A percentile compares a stretch with the other conserved stretches of the same genome.
These are phyloP conservation scores for Dendrocalamus latiflorus DNA, from an alignment of 202 grass and related monocot species.

Conservation along the genomic window DNA sequence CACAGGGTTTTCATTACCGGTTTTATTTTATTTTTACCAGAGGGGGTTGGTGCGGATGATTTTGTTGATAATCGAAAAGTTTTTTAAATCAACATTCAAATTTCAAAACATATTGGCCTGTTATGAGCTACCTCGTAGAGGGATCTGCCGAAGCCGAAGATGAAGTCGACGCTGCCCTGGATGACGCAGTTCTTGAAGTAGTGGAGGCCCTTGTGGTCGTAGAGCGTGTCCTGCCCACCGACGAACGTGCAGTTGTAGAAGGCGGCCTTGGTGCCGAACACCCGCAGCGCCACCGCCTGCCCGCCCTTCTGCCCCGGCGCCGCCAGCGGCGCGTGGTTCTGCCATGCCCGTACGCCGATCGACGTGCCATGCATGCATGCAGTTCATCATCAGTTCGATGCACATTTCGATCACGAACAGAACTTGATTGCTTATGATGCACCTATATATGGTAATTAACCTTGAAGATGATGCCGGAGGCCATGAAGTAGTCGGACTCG, in stretches of 20 bases:
- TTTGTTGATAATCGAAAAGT: too few species aligned
- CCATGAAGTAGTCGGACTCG: conserved; percentile 48
- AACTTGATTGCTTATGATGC: not conserved
- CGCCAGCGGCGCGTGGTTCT: conserved; percentile 34
- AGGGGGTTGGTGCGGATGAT: too few species aligned
- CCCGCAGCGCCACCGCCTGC: conserved; percentile 47
- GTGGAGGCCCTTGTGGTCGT: conserved; percentile 50
- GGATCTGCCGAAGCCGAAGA: conserved; percentile 54
- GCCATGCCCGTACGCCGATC: not conserved
- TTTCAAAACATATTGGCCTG: too few species aligned
- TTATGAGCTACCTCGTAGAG: conserved; percentile 11
- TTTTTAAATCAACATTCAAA: too few species aligned
- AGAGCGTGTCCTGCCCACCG: conserved; percentile 48
- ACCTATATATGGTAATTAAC: not conserved
- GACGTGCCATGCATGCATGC: not conserved
- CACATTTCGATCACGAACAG: not conserved
- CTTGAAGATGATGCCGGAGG: conserved; percentile 33
- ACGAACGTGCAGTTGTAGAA: conserved; percentile 45
- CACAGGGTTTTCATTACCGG: too few species aligned
- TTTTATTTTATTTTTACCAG: too few species aligned
- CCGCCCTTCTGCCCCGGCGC: conserved; percentile 25
- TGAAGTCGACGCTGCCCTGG: conserved; percentile 48
- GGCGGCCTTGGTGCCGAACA: conserved; percentile 49
- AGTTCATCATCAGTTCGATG: too few species aligned
- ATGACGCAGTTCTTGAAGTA: conserved; percentile 51